Percentiles rank a stretch among this genome's conserved stretches.
phyloP scores from a whole-genome alignment of 2,329 filamentous ascomycete genomes.

The Diaporthe citrichinensis region DNA sequence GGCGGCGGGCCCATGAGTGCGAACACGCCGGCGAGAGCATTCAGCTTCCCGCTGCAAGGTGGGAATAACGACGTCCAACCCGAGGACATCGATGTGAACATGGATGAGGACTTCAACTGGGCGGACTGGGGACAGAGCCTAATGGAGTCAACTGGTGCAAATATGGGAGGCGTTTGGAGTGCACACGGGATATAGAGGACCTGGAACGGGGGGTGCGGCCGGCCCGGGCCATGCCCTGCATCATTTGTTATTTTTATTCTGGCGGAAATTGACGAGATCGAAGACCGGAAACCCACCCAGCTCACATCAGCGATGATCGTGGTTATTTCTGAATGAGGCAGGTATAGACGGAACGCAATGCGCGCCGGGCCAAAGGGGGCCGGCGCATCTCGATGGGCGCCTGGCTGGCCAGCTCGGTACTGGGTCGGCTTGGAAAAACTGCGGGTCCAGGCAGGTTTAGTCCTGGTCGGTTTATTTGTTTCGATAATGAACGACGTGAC shows the following conservation, averaged over 20 bases:
- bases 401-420: conserved; percentile 17
- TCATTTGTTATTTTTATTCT: conserved; percentile 8
- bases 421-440: conserved; percentile 14
- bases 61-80: conserved; percentile 22
- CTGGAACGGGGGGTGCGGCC: neutral
- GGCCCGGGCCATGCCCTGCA: conserved; percentile 6
- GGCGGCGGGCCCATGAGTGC: conserved; percentile 30
- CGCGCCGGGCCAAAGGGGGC: conserved; percentile 13
- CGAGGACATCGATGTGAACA: conserved; percentile 52
- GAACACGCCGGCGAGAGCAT: conserved; percentile 22
- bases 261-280: neutral
- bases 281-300: neutral
- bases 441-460: conserved; percentile 9
- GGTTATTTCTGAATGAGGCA: conserved; percentile 17
- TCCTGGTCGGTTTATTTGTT: conserved; percentile 2
- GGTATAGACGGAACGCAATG: conserved; percentile 11
- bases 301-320: neutral
- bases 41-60: conserved; percentile 41
- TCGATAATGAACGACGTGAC: conserved; percentile 19
- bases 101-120: conserved; percentile 57
- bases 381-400: conserved; percentile 13
- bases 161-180: conserved; percentile 46
- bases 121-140: conserved; percentile 55
- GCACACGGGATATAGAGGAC: conserved; percentile 40
- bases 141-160: conserved; percentile 48